phyloP scores from a whole-genome alignment of 129 eudicot genomes.

The Ambrosia artemisiifolia region DNA sequence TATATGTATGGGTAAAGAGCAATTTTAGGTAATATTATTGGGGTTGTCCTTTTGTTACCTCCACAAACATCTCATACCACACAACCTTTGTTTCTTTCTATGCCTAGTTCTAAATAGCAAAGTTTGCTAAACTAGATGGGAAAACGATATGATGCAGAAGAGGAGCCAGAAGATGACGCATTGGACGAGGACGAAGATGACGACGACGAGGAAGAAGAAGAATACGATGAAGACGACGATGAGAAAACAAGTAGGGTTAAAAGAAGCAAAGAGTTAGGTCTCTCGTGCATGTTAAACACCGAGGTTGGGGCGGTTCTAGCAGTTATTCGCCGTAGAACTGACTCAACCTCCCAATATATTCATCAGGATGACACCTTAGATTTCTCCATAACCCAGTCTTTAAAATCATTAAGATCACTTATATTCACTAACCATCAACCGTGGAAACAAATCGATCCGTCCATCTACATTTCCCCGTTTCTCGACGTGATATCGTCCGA shows the following conservation, averaged over 20 bases:
- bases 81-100: not conserved
- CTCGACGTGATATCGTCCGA: slow-evolving; percentile 77
- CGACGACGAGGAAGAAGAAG: slow-evolving; percentile 11
- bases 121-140: slow-evolving; percentile 28
- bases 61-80: slow-evolving; percentile 1
- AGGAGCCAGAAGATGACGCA: slow-evolving; percentile 11
- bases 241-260: slow-evolving; percentile 15
- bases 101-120: not conserved
- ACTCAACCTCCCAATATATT: slow-evolving; percentile 35
- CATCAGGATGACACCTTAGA: slow-evolving; percentile 47
- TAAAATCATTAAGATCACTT: slow-evolving; percentile 58
- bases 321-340: slow-evolving; percentile 52
- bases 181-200: slow-evolving; percentile 22
- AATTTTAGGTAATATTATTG: slow-evolving; percentile 14
- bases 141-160: slow-evolving; percentile 18
- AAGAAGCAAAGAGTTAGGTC: slow-evolving; percentile 53
- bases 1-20: not conserved
- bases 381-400: slow-evolving; percentile 39
- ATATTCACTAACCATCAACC: slow-evolving; percentile 72
- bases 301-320: slow-evolving; percentile 90
- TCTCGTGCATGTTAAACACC: slow-evolving; percentile 82
- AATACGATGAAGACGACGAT: slow-evolving; percentile 31
- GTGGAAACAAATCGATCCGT: slow-evolving; percentile 67
- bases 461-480: slow-evolving; percentile 68
- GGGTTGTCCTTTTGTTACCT: slow-evolving; percentile 15